phyloP scores from a whole-genome alignment of 2,329 filamentous ascomycete species.

The Aureobasidium sp. region DNA sequence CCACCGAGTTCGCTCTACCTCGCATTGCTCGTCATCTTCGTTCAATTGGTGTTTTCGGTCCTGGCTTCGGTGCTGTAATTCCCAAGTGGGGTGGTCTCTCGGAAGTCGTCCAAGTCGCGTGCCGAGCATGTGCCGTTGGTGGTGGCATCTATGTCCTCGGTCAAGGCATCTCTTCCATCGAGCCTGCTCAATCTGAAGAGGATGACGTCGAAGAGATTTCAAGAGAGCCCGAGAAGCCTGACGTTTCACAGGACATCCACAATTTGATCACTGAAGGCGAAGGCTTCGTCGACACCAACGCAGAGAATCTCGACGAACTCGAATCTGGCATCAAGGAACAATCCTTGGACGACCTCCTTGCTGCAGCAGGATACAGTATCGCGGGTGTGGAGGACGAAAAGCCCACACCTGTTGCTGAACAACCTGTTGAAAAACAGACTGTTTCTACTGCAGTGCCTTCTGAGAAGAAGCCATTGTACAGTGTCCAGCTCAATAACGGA shows the following conservation, averaged over 20 bases:
- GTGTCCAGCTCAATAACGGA: conserved; percentile 22
- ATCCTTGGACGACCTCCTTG: conserved; percentile 15
- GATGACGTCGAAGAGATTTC: conserved; percentile 15
- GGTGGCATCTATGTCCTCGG: conserved; percentile 85
- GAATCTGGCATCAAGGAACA: conserved; percentile 14
- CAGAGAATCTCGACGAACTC: conserved; percentile 11
- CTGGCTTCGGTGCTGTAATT: conserved; percentile 81
- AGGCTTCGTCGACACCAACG: conserved; percentile 2
- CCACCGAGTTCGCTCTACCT: conserved; percentile 62
- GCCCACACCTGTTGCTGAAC: not conserved
- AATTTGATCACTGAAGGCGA: conserved; percentile 6
- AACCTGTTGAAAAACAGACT: conserved; percentile 1
- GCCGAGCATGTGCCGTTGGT: conserved; percentile 82
- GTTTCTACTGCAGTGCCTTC: not conserved
- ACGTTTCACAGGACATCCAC: conserved; percentile 6
- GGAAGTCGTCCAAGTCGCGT: conserved; percentile 85
- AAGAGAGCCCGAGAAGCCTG: not conserved
- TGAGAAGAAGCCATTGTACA: conserved; percentile 10
- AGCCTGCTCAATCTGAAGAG: conserved; percentile 24
- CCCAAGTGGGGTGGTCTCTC: conserved; percentile 89
- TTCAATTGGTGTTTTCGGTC: conserved; percentile 81
- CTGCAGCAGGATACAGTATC: conserved; percentile 15
- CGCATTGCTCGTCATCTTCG: conserved; percentile 71
- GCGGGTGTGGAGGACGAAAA: conserved; percentile 5
- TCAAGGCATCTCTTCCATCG: conserved; percentile 48